A percentile compares a stretch with the other conserved stretches of the same genome.
These are phyloP conservation scores for Dothidotthia symphoricarpi DNA, from an alignment of 2,329 filamentous ascomycete genomes.

Conservation along the genomic window DNA sequence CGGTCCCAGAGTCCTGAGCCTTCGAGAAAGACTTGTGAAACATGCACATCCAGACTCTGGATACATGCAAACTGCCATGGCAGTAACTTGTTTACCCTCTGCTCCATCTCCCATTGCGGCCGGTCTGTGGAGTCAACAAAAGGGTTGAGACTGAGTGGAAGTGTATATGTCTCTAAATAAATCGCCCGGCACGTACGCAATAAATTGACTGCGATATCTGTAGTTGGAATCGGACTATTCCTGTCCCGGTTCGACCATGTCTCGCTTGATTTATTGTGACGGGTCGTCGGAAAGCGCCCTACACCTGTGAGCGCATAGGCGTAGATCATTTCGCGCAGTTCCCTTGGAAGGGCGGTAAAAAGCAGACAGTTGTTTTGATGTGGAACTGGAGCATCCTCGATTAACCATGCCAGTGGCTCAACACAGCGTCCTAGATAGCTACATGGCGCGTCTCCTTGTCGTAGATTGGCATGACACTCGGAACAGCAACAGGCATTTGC, in stretches of 20 bases:
- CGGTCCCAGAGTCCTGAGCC: slow-evolving; percentile 1
- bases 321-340: slow-evolving; percentile 19
- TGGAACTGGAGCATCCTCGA: slow-evolving; percentile 1
- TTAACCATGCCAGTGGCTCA: slow-evolving; percentile 21
- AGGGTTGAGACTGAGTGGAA: slow-evolving; percentile 15
- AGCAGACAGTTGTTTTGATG: slow-evolving; percentile 11
- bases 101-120: no score
- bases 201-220: slow-evolving; percentile 12
- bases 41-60: slow-evolving; percentile 14
- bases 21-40: slow-evolving; percentile 14
- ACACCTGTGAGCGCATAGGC: slow-evolving; percentile 14
- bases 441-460: no score
- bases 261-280: background rate
- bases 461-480: no score
- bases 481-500: no score
- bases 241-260: background rate
- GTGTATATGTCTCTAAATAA: slow-evolving; percentile 20
- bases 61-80: slow-evolving; percentile 20
- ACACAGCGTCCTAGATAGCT: slow-evolving; percentile 3
- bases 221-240: background rate
- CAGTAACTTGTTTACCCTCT: background rate
- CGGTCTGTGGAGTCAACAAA: background rate
- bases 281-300: no score
- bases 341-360: slow-evolving; percentile 13
- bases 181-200: slow-evolving; percentile 20